Base-by-base conservation (phyloP, 148 eudicot species). In the Vaccinium darrowii region DNA sequence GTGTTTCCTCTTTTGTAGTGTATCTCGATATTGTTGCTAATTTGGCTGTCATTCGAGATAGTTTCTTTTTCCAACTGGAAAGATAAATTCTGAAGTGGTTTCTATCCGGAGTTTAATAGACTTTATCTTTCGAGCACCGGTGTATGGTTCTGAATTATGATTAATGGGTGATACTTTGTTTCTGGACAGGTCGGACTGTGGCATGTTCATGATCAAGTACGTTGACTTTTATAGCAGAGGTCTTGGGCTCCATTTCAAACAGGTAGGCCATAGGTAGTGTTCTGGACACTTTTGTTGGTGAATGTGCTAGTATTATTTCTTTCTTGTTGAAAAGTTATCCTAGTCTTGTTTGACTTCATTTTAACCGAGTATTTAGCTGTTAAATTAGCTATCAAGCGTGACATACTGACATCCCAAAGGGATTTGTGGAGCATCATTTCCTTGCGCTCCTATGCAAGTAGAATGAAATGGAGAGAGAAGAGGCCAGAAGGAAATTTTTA, bases 161-260 rank as follows among this genome's bases (percentile, higher is more conserved):
- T 84, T 36, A 53, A 84, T 78, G 54, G 36, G 60, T 86, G 73
- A 57, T 57, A 39, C 53, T 83, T 30, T 82, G 36, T 25, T 85
- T 56, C 81, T 87, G 39, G 80, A 83, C 91, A 97, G 99, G 91
- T 97, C n/a, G 58, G 99, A 97, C 84, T 97, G 99, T 87, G 99
- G 99, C 67, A 85, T 97, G 89, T 97, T 97, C 89, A 97, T 97
- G 98, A 86, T 97, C 87, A 97, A 97, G 84, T 97, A 95, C 87
- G 90, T 93, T 25, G 99, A 97, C 84, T 97, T 97, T 87, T 97
- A 93, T 86, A 97, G 98, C 91, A 93, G 99, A 86, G 99, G 90
- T 76, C 50, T 94, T 81, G 95, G 95, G 60, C 96, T 97, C 82
- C 89, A 87, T 82, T 95, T 97, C 80, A 85, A 88, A 76, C 99